A percentile compares a stretch with the other conserved stretches of the same genome.
phyloP scores from a whole-genome alignment of 257 asterid species.

The Agastache rugosa region DNA sequence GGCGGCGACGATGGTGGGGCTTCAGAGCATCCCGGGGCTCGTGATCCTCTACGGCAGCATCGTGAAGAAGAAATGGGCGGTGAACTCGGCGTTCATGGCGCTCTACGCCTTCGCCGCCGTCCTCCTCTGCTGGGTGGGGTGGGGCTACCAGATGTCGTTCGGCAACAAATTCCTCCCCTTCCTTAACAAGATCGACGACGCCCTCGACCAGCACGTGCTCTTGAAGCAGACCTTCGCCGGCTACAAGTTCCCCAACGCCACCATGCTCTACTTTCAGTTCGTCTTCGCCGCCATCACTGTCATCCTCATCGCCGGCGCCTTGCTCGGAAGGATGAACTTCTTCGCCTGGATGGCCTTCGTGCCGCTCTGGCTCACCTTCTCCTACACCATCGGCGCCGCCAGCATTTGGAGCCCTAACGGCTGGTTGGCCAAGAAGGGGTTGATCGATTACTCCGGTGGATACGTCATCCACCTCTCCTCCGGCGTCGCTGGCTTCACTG shows the following conservation, averaged over 20 bases:
- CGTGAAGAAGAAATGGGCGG: slow-evolving; percentile 88
- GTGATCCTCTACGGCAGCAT: slow-evolving; percentile 81
- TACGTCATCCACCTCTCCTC: slow-evolving; percentile 79
- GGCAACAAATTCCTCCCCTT: slow-evolving; percentile 55
- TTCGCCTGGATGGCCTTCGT: slow-evolving; percentile 85
- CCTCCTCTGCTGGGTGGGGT: slow-evolving; percentile 78
- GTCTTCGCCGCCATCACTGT: slow-evolving; percentile 82
- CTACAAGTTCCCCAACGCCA: slow-evolving; percentile 60
- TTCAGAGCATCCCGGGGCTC: slow-evolving; percentile 71
- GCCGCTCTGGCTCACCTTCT: slow-evolving; percentile 79
- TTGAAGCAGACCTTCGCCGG: slow-evolving; percentile 34
- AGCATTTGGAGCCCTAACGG: slow-evolving; percentile 79
- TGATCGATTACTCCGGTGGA: slow-evolving; percentile 83
- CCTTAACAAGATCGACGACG: slow-evolving; percentile 58
- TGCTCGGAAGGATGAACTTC: slow-evolving; percentile 82
- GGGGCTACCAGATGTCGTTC: slow-evolving; percentile 78
- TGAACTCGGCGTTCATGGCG: slow-evolving; percentile 87
- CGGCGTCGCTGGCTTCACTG: slow-evolving; percentile 84
- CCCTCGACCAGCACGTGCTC: slow-evolving; percentile 57
- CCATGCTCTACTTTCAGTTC: slow-evolving; percentile 83
- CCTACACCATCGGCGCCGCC: slow-evolving; percentile 71
- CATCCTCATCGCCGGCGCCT: slow-evolving; percentile 73
- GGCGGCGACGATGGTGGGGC: slow-evolving; percentile 76
- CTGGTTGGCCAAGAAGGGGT: slow-evolving; percentile 61
- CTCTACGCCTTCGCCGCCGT: slow-evolving; percentile 82